Percentiles rank a stretch among this genome's conserved stretches.
These are phyloP conservation scores for Helianthus tuberosus DNA, from an alignment of 129 eudicot species.

Conservation along the genomic window DNA sequence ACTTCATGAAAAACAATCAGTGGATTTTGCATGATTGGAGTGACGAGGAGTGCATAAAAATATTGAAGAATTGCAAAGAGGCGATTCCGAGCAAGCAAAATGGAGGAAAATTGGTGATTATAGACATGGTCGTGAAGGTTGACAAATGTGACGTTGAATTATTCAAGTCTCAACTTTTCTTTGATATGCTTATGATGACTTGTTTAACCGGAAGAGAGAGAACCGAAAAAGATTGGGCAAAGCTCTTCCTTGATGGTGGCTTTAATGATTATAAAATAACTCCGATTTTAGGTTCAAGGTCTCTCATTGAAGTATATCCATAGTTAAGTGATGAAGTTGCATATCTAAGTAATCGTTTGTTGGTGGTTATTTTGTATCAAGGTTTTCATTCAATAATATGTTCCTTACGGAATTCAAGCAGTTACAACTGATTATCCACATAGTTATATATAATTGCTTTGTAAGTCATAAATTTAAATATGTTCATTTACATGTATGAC, in stretches of 20 bases:
- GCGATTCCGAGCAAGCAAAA: conserved; percentile 36
- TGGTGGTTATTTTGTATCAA: neutral
- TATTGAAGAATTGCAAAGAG: conserved; percentile 39
- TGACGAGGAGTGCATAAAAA: conserved; percentile 43
- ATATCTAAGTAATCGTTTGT: too few species aligned
- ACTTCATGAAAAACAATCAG: neutral
- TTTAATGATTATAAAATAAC: conserved; percentile 34
- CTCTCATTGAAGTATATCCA: conserved; percentile 41
- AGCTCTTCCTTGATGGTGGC: conserved; percentile 36
- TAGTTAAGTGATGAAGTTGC: neutral
- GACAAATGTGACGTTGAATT: conserved; percentile 16
- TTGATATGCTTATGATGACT: conserved; percentile 45
- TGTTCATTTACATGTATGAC: too few species aligned
- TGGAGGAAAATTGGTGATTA: conserved; percentile 45
- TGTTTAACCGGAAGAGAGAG: conserved; percentile 31
- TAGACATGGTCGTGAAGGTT: conserved; percentile 43
- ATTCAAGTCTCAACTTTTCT: conserved; percentile 30
- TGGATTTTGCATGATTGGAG: conserved; percentile 53
- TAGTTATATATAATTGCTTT: too few species aligned
- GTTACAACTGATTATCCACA: too few species aligned
- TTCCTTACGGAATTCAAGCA: too few species aligned
- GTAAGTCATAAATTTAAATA: too few species aligned
- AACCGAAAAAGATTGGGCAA: conserved; percentile 41
- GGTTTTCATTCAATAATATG: too few species aligned
- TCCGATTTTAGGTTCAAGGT: conserved; percentile 26